A percentile compares a stretch with the other conserved stretches of the same genome.
Evolutionary conservation across 768 basidiomycete species (phyloP).

Genomic region (Albatrellus ellisii): DNA sequence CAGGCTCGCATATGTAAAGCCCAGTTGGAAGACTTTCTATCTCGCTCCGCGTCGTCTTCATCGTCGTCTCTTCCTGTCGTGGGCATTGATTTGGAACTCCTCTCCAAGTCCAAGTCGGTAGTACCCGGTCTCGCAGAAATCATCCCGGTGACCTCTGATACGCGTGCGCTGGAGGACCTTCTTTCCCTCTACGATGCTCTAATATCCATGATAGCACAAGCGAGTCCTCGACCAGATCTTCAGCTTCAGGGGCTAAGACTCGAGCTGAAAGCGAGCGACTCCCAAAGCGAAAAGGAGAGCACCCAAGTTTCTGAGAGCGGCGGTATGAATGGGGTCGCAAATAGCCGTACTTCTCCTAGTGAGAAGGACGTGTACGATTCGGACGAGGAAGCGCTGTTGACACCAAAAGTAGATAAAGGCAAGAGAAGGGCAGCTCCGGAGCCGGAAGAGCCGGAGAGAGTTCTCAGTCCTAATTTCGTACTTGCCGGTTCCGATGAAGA

Average conservation of each 20-base stretch:
- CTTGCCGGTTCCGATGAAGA: conserved; percentile 32
- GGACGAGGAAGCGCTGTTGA: conserved; percentile 29
- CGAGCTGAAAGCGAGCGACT: conserved; percentile 3
- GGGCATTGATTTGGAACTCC: conserved; percentile 25
- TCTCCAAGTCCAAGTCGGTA: conserved; percentile 37
- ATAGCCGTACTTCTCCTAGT: conserved; percentile 17
- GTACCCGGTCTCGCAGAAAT: conserved; percentile 36
- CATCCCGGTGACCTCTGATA: conserved; percentile 46
- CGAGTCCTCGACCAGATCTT: conserved; percentile 7
- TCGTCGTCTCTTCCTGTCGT: conserved; percentile 5
- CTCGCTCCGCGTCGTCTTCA: conserved; percentile 15
- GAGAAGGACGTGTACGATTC: conserved; percentile 6
- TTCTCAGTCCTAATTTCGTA: conserved; percentile 41
- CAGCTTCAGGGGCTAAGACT: conserved; percentile 10
- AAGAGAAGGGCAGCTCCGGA: conserved; percentile 61
- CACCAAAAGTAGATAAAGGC: conserved; percentile 66
- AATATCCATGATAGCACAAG: conserved; percentile 36
- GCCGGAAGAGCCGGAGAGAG: conserved; percentile 54
- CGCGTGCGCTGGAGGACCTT: conserved; percentile 50
- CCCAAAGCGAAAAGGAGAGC: neutral
- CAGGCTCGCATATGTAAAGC: conserved; percentile 28
- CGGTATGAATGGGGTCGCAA: conserved; percentile 5
- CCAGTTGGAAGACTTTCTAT: conserved; percentile 18
- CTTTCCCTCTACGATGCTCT: conserved; percentile 64
- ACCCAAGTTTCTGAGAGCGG: neutral